phyloP scores from a whole-genome alignment of 2,329 filamentous ascomycete genomes.

The Dactylonectria estremocensis region DNA sequence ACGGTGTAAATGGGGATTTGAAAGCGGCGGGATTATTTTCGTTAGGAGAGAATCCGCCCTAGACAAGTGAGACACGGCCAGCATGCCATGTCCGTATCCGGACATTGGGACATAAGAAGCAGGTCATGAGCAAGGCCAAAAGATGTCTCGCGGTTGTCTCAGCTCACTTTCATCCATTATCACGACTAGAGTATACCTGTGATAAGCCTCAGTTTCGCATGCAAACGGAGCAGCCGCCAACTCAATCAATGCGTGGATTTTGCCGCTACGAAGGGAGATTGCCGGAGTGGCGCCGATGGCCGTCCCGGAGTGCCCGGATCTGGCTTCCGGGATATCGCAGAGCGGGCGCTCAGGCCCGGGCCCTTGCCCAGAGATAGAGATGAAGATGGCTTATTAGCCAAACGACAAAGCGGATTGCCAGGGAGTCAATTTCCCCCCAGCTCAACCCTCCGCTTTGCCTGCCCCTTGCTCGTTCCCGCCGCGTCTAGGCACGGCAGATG shows the following conservation, averaged over 20 bases:
- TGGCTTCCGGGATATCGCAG: not conserved
- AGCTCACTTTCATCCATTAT: not conserved
- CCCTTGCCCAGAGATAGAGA: not conserved
- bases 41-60: slow-evolving; percentile 3
- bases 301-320: not conserved
- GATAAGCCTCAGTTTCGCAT: not conserved
- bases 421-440: not conserved
- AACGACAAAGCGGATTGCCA: not conserved
- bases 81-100: not conserved
- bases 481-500: not conserved
- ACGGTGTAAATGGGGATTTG: slow-evolving; percentile 45
- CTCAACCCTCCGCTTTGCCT: not conserved
- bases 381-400: not conserved
- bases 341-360: not conserved
- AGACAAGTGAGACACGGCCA: slow-evolving; percentile 5
- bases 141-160: not conserved
- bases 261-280: slow-evolving; percentile 7
- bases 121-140: too few relatives aligned
- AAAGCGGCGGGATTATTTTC: slow-evolving; percentile 32
- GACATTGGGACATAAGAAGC: too few relatives aligned
- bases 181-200: too few relatives aligned
- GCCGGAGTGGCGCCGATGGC: slow-evolving; percentile 5
- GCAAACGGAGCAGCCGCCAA: slow-evolving; percentile 4
- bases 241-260: not conserved
- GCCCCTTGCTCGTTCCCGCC: not conserved